These are phyloP conservation scores for Schizosaccharomyces cryophilus DNA, from an alignment of 805 yeast species.

Conservation along the genomic window DNA sequence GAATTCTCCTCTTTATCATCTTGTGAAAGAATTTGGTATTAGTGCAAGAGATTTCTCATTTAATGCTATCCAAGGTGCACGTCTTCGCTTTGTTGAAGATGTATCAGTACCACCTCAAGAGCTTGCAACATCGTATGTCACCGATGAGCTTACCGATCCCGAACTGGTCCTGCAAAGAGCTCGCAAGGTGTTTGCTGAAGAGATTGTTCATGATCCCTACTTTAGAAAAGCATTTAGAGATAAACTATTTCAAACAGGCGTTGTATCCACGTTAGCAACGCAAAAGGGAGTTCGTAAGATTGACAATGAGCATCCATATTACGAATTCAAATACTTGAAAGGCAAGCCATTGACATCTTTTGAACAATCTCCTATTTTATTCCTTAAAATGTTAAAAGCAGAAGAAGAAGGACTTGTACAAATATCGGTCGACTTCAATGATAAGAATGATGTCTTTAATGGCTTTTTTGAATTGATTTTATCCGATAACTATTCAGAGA, in stretches of 20 bases:
- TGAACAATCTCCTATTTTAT: slow-evolving; percentile 49
- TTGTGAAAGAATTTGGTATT: slow-evolving; percentile 50
- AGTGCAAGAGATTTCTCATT: slow-evolving; percentile 63
- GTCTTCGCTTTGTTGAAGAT: slow-evolving; percentile 52
- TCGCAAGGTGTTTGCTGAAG: slow-evolving; percentile 51
- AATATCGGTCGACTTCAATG: slow-evolving; percentile 25
- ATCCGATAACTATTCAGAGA: slow-evolving; percentile 36
- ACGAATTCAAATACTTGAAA: slow-evolving; percentile 74
- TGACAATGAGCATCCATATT: slow-evolving; percentile 55
- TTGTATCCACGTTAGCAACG: slow-evolving; percentile 50
- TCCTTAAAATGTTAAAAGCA: slow-evolving; percentile 76
- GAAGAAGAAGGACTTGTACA: slow-evolving; percentile 53
- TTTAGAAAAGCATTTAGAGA: slow-evolving; percentile 39
- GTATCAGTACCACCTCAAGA: slow-evolving; percentile 34
- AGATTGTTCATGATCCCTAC: slow-evolving; percentile 56
- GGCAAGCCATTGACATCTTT: slow-evolving; percentile 61
- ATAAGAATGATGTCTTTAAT: slow-evolving; percentile 12
- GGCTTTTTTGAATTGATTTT: slow-evolving; percentile 16
- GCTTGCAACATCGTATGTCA: slow-evolving; percentile 21
- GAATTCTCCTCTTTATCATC: slow-evolving; percentile 34
- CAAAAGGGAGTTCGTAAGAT: slow-evolving; percentile 63
- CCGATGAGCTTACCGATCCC: slow-evolving; percentile 6
- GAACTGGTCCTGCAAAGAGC: slow-evolving; percentile 45
- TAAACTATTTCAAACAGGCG: slow-evolving; percentile 30
- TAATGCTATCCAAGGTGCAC: slow-evolving; percentile 41